Conservation (phyloP, 2,329 filamentous ascomycete genomes). For the Talaromyces pinophilus region DNA sequence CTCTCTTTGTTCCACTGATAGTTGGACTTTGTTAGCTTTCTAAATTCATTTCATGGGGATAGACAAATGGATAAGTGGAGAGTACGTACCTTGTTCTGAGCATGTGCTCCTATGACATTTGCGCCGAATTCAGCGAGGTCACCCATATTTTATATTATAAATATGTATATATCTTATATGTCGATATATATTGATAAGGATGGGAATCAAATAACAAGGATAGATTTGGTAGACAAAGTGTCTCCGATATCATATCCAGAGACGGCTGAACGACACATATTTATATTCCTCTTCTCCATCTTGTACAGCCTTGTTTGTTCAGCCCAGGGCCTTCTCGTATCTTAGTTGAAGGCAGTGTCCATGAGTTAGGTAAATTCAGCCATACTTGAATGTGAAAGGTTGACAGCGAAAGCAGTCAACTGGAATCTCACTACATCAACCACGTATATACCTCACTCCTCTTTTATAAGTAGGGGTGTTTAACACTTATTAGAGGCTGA, state of each 20-base stretch:
- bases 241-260: not conserved
- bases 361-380: not conserved
- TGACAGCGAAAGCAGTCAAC: not conserved
- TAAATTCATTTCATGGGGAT: no score
- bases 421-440: not conserved
- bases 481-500: not conserved
- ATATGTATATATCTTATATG: not conserved
- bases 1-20: not conserved
- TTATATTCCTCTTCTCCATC: not conserved
- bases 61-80: not conserved
- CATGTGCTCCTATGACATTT: not conserved
- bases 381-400: not conserved
- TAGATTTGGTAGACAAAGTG: not conserved
- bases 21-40: no score
- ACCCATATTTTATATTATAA: no score
- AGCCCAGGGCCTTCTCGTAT: no score
- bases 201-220: not conserved
- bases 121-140: not conserved
- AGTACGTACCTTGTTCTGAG: not conserved
- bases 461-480: not conserved
- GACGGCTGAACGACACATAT: not conserved
- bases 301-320: not conserved
- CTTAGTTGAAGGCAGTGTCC: not conserved
- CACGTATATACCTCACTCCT: not conserved
- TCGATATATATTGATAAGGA: not conserved